These are phyloP conservation scores for Penicillium sp. DNA, from an alignment of 2,329 filamentous ascomycete species.

Conservation along the genomic window DNA sequence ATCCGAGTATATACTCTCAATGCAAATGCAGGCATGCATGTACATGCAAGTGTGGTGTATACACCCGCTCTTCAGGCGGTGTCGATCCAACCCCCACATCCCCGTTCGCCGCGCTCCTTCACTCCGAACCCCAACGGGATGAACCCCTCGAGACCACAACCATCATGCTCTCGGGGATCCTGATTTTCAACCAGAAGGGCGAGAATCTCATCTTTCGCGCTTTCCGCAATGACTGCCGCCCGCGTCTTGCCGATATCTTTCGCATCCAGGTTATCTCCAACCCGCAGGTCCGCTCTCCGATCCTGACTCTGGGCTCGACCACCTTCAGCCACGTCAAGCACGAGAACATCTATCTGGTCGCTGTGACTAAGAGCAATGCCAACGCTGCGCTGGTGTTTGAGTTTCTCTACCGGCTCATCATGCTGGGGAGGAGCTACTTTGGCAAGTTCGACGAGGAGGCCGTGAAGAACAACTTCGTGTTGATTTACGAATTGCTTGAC, in stretches of 20 bases:
- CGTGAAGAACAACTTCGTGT: slow-evolving; percentile 99
- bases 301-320: slow-evolving; percentile 93
- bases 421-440: slow-evolving; percentile 92
- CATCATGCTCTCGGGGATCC: slow-evolving; percentile 91
- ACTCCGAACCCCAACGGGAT: slow-evolving; percentile 12
- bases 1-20: no score
- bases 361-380: slow-evolving; percentile 97
- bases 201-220: slow-evolving; percentile 99
- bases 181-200: slow-evolving; percentile 99
- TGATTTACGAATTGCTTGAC: slow-evolving; percentile 95
- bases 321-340: slow-evolving; percentile 99
- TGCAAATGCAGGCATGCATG: no score
- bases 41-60: no score
- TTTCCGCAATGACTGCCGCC: slow-evolving; percentile 97
- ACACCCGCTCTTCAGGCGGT: no score
- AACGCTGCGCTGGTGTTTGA: slow-evolving; percentile 98
- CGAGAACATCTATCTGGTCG: slow-evolving; percentile 97
- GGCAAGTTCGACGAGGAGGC: slow-evolving; percentile 99
- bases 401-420: slow-evolving; percentile 89
- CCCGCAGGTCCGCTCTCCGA: slow-evolving; percentile 92
- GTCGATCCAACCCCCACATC: slow-evolving; percentile 16
- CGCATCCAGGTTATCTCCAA: slow-evolving; percentile 99
- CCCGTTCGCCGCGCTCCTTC: slow-evolving; percentile 7
- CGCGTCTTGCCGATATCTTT: slow-evolving; percentile 96
- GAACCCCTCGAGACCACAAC: slow-evolving; percentile 15